A percentile compares a stretch with the other conserved stretches of the same genome.
phyloP scores from a whole-genome alignment of 225 moss, liverwort and hornwort genomes.

The Anthoceros angustus region DNA sequence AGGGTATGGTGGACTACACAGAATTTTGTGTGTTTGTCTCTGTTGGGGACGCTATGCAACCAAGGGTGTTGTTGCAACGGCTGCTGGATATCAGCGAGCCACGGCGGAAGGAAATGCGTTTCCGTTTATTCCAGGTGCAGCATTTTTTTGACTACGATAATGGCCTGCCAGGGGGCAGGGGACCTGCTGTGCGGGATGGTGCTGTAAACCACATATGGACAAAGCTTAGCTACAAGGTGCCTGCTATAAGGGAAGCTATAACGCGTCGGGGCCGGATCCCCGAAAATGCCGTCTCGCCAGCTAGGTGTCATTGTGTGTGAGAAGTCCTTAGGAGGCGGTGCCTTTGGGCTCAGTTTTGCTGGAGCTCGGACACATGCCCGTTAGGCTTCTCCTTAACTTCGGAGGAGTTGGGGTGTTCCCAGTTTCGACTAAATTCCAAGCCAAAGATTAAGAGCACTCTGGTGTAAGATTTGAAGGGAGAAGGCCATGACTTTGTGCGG shows the following conservation, averaged over 20 bases:
- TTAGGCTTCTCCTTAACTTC: no score
- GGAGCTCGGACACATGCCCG: no score
- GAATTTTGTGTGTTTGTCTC: slow-evolving; percentile 15
- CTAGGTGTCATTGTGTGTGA: slow-evolving; percentile 1
- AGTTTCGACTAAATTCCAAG: no score
- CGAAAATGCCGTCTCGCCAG: background rate
- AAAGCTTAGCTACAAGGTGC: slow-evolving; percentile 15
- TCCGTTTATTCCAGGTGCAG: slow-evolving; percentile 6
- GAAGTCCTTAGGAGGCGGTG: background rate
- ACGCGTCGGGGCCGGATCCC: slow-evolving; percentile 7
- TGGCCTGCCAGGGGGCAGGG: slow-evolving; percentile 14
- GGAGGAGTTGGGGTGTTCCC: no score
- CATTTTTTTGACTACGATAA: slow-evolving; percentile 16
- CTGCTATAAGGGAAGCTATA: slow-evolving; percentile 12
- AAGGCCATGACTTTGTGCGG: no score
- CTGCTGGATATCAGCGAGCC: slow-evolving; percentile 9
- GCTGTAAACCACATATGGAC: slow-evolving; percentile 13
- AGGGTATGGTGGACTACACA: slow-evolving; percentile 16
- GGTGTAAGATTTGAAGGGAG: no score
- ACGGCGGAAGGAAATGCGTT: slow-evolving; percentile 4
- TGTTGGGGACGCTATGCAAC: slow-evolving; percentile 11
- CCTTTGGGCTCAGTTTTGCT: no score
- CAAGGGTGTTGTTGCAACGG: slow-evolving; percentile 12
- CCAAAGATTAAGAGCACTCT: no score
- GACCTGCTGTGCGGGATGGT: slow-evolving; percentile 9